A percentile compares a stretch with the other conserved stretches of the same genome.
Conservation (phyloP, 1,284 basidiomycete genomes). For the Cystobasidium slooffiae region DNA sequence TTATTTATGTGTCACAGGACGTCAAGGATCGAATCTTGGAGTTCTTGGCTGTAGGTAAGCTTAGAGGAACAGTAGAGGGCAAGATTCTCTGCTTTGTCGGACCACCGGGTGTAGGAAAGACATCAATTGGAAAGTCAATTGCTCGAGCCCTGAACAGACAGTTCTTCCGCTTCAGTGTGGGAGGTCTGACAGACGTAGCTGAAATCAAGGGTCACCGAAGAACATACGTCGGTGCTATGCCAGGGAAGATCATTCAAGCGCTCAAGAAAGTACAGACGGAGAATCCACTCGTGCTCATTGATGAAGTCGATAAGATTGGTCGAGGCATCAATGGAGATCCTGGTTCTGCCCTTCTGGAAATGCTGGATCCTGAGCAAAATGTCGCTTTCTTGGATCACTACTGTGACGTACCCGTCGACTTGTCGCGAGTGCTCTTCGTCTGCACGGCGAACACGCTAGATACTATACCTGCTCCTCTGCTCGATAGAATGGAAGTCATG, state of each 20-base stretch:
- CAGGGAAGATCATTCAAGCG: constrained; percentile 97
- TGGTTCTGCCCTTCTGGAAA: constrained; percentile 88
- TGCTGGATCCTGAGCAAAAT: constrained; percentile 99
- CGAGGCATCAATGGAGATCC: constrained; percentile 93
- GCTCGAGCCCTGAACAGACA: constrained; percentile 80
- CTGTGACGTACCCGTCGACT: constrained; percentile 79
- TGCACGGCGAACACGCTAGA: constrained; percentile 95
- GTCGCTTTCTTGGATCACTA: constrained; percentile 95
- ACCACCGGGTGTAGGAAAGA: constrained; percentile 83
- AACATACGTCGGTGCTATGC: constrained; percentile 87
- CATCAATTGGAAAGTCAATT: constrained; percentile 76
- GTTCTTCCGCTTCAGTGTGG: constrained; percentile 96
- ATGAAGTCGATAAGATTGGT: constrained; percentile 99
- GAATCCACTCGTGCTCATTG: constrained; percentile 89
- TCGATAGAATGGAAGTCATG: constrained; percentile 84
- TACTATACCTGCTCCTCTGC: constrained; percentile 92
- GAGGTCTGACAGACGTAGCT: constrained; percentile 94
- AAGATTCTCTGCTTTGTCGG: constrained; percentile 98
- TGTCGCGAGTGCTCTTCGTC: constrained; percentile 94
- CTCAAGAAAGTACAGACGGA: constrained; percentile 95
- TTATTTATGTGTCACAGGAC: constrained; percentile 60
- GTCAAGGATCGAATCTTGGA: constrained; percentile 97
- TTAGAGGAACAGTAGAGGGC: constrained; percentile 94
- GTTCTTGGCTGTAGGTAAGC: constrained; percentile 96
- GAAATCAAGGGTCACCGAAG: constrained; percentile 98